Base-by-base conservation (phyloP, 768 basidiomycete genomes). In the Tylopilus felleus region DNA sequence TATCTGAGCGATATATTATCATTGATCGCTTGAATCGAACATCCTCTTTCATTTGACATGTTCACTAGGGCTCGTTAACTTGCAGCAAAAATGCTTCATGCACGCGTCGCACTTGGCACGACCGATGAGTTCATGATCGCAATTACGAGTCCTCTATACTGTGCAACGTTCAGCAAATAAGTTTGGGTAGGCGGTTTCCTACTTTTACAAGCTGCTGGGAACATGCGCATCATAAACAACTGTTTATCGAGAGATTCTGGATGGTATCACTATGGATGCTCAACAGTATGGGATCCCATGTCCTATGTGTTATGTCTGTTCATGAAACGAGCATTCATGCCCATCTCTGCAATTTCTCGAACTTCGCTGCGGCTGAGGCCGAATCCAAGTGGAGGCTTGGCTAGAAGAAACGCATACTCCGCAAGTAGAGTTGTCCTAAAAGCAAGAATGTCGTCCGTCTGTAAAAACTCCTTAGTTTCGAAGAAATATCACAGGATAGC, bases 381-480 rank as follows among this genome's bases (percentile, higher is more conserved):
- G 3, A 93, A 75, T 3, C 91, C 91, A 28, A 82, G 62, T 0
- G 90, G 90, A n/a, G 81, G 74, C 22, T 73, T 66, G 0, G 91
- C 91, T 49, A 93, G 73, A 33, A 93, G 79, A 7, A 93, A 73
- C 0, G 90, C 89, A 58, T 93, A 93, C 66, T 93, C 91, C 4
- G 76, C 88, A 0, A 85, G 63, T 2, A 93, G 74, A 4, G 86
- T 84, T 9, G 84, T 92, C 23, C 81, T 80, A 71, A 93, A 93
- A 0, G 85, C 84, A 17, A 93, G 81, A 5, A 77, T 82, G 65
- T 93, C 91, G 64, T 93, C 91, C 29, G 90, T 93, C 90, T 92
- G 59, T 42, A 21, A n/a, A 33, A 17, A 12, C 36, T 31, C 14
- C 22, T 52, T 14, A 62, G 48, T 35, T 14, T 31, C 4, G 4